These are phyloP conservation scores for Lactarius indigo DNA, from an alignment of 768 basidiomycete genomes.

Conservation along the genomic window DNA sequence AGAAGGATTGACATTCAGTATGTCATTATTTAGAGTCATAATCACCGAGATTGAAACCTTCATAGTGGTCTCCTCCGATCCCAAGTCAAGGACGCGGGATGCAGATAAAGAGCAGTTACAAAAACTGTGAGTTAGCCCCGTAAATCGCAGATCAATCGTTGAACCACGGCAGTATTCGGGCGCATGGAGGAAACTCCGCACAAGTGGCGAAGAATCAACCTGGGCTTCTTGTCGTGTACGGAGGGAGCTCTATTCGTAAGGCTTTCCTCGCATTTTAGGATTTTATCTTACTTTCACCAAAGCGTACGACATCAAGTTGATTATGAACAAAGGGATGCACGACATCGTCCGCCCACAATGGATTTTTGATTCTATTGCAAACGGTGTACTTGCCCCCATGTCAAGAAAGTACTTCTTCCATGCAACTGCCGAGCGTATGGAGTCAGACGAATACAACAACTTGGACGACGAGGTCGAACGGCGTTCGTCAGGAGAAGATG, in stretches of 20 bases:
- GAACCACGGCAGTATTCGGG: constrained; percentile 50
- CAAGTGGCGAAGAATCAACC: constrained; percentile 58
- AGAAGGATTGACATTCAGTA: constrained; percentile 75
- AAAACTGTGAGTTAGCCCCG: constrained; percentile 50
- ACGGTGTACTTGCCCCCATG: constrained; percentile 54
- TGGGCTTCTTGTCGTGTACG: constrained; percentile 59
- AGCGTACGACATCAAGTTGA: constrained; percentile 70
- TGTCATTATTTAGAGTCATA: constrained; percentile 30
- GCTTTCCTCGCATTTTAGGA: neutral
- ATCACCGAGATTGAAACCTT: neutral
- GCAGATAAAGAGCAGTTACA: constrained; percentile 67
- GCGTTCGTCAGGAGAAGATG: neutral
- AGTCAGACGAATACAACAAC: constrained; percentile 47
- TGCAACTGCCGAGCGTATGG: constrained; percentile 50
- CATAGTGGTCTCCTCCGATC: constrained; percentile 72
- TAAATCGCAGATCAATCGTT: constrained; percentile 3
- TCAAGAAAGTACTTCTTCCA: constrained; percentile 80
- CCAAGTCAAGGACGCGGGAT: constrained; percentile 61
- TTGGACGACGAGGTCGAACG: constrained; percentile 4
- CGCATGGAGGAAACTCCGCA: constrained; percentile 62
- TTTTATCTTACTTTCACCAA: constrained; percentile 4
- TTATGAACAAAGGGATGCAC: constrained; percentile 65
- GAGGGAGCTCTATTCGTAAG: constrained; percentile 66
- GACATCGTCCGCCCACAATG: constrained; percentile 80
- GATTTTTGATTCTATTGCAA: constrained; percentile 74